A percentile compares a stretch with the other conserved stretches of the same genome.
phyloP scores from a whole-genome alignment of 1,284 basidiomycete species.

The Xerocomus minutiporus region DNA sequence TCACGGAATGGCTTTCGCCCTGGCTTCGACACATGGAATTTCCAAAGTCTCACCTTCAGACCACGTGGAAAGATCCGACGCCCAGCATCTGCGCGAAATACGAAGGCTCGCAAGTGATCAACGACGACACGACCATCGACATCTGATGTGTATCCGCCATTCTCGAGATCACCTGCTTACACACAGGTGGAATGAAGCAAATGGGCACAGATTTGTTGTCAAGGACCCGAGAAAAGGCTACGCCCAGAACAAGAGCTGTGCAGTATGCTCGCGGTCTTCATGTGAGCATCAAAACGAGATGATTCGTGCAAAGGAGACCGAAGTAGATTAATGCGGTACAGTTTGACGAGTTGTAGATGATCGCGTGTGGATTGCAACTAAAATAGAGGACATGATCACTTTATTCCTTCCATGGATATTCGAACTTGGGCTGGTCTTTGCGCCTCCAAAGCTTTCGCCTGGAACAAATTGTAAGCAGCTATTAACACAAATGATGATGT shows the following conservation, averaged over 20 bases:
- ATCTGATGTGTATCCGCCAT: not conserved
- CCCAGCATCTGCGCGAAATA: not conserved
- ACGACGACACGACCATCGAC: too few species aligned
- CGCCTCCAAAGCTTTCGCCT: constrained; percentile 90
- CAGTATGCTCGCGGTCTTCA: not conserved
- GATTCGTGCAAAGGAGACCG: not conserved
- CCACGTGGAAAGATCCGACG: not conserved
- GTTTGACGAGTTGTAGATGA: not conserved
- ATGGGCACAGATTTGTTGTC: not conserved
- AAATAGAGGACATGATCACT: not conserved
- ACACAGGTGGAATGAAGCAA: not conserved
- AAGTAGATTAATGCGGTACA: not conserved
- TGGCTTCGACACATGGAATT: not conserved
- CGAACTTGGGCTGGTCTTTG: constrained; percentile 80
- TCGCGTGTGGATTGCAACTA: not conserved
- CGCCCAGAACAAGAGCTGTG: not conserved
- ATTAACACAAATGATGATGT: not conserved
- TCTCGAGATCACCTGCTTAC: not conserved
- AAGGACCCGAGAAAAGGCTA: not conserved
- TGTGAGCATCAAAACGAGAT: not conserved
- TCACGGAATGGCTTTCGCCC: not conserved
- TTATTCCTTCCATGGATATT: constrained; percentile 83
- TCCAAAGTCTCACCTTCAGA: not conserved
- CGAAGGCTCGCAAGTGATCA: not conserved
- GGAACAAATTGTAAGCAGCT: constrained; percentile 10